Base-by-base conservation (phyloP, 768 basidiomycete genomes). In the Tephrocybe rancida region DNA sequence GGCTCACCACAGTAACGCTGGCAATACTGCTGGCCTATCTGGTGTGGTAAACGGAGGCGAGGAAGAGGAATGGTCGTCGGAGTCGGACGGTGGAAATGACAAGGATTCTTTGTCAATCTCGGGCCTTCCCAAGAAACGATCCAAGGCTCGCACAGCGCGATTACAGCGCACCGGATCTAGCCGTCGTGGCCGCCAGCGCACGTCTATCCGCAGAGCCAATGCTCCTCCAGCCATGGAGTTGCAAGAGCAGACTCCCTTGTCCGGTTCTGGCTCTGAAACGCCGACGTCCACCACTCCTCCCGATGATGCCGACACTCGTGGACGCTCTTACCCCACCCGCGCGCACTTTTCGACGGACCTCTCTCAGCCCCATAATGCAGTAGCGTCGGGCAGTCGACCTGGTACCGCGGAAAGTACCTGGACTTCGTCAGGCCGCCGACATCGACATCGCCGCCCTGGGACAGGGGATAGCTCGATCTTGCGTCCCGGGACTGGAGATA, bases 21-120 rank as follows among this genome's bases (percentile, higher is more conserved):
- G 52, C 22, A 48, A 58, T 24, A 46, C 60, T 26, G 29, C 52
- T 24, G 49, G 48, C 37, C 56, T 48, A 2, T 48, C 44, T 8
- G 39, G 29, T 24, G 65, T 56, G 30, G 45, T 48, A 25, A 67
- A 67, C 6, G 75, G 78, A 3, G 82, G 77, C 4, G 82, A 82
- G 16, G 85, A 86, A 0, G 87, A 82, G 54, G 84, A 76, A 1
- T 88, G 85, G 86, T 76, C 79, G n/a, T 87, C 86, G 9, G 87
- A 77, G 16, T 88, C 86, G 5, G 88, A 90, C 44, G 70, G 76
- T 51, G 29, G 19, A 9, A 50, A 43, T 32, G 54, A 55, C 10
- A 38, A 48, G 11, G 47, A 34, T 3, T 19, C 48, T 14, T 27
- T 24, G 10, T 22, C 50, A 11, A 48, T 21, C 42, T 4, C 25